Evolutionary conservation across 345 rosid species (phyloP), one percentile per base, ranked within the genome.

Genomic region (Moricandia moricandioides): DNA sequence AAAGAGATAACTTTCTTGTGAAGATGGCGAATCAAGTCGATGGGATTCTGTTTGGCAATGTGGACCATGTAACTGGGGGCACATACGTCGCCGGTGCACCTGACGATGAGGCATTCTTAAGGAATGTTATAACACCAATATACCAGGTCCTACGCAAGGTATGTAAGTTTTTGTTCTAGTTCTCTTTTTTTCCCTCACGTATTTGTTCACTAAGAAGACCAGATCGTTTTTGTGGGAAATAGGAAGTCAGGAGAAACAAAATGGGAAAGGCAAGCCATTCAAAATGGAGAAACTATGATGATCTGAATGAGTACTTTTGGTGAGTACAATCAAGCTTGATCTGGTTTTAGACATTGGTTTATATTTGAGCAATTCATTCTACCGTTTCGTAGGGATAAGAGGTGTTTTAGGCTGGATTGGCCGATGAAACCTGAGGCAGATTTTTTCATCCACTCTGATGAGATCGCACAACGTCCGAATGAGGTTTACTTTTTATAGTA

Each of bases 221-320:
- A 59, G 17, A 2, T 52, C 76, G 74, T 52, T 79, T 79, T 71
- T 77, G 62, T 78, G 67, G 27, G 67, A 24, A 71, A 80, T 81
- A 95, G 99, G 99, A 95, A 87, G 92, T 82, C 65, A 83, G 63
- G 82, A 89, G 88, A 86, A 95, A 88, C 86, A 81, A 84, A 81
- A 80, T 77, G 65, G 98, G 99, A 78, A 90, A 80, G 79, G 94
- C 91, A 62, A 92, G 99, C 81, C 98, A 92, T 85, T 90, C 99
- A 51, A 88, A 70, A 81, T 92, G 98, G 99, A 92, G 99, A 83
- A 95, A 95, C 72, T 95, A 95, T 74, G 99, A 95, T 82, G 99
- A 95, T 78, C 73, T 95, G 62, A 95, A 95, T 77, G 99, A 95
- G 84, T 95, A 90, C 84, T 95, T 95, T 71, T 95, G 99, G 99